A percentile compares a stretch with the other conserved stretches of the same genome.
These are phyloP conservation scores for Boletus insuetus DNA, from an alignment of 768 basidiomycete genomes.

Conservation along the genomic window DNA sequence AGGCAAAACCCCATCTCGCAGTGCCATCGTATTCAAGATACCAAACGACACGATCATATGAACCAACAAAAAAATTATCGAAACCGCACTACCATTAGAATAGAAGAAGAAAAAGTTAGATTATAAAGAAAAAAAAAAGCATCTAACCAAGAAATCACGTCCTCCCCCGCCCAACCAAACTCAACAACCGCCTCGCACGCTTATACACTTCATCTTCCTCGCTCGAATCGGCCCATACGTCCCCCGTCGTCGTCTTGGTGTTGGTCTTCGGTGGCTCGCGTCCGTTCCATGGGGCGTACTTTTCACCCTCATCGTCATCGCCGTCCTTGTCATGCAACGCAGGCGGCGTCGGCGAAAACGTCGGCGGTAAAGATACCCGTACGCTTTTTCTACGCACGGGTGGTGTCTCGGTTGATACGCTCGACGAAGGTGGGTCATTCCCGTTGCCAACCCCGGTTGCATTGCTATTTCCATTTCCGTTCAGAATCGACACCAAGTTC, in stretches of 20 bases:
- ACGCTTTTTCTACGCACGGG: constrained; percentile 62
- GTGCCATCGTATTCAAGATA: too few species aligned
- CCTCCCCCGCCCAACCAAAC: constrained; percentile 37
- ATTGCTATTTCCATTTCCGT: background rate
- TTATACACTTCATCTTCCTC: constrained; percentile 71
- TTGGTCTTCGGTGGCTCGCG: too few species aligned
- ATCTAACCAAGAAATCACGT: background rate
- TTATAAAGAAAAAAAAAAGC: background rate
- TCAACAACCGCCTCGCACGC: constrained; percentile 53
- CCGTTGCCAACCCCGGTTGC: too few species aligned
- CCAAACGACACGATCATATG: too few species aligned
- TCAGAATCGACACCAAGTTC: background rate
- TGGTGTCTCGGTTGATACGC: constrained; percentile 12
- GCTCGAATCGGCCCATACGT: constrained; percentile 73
- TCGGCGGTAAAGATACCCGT: constrained; percentile 72
- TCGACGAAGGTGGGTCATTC: constrained; percentile 9
- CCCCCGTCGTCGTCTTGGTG: constrained; percentile 14
- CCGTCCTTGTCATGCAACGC: constrained; percentile 53
- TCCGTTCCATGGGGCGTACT: too few species aligned
- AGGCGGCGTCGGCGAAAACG: constrained; percentile 71
- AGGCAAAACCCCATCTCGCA: too few species aligned
- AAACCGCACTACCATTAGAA: too few species aligned
- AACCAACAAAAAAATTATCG: too few species aligned
- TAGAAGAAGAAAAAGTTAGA: too few species aligned
- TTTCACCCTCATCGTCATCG: constrained; percentile 5